phyloP scores from a whole-genome alignment of 2,329 filamentous ascomycete species.

The Ustulina deusta region DNA sequence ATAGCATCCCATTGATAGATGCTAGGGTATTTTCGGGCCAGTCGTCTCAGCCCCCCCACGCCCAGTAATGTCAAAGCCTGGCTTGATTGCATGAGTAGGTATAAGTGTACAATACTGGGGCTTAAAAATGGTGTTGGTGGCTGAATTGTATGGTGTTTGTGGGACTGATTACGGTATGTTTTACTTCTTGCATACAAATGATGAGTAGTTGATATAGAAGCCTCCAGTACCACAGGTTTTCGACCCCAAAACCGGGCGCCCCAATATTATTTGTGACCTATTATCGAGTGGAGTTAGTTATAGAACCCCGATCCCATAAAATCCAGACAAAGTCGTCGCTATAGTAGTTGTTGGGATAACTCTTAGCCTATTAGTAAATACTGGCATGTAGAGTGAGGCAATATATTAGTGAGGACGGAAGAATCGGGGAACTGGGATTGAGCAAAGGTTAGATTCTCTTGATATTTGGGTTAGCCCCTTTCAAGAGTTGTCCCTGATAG shows the following conservation, averaged over 20 bases:
- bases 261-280: neutral
- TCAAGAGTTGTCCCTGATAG: too few relatives aligned
- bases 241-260: neutral
- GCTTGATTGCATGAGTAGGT: neutral
- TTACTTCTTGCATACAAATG: conserved; percentile 7
- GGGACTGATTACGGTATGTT: conserved; percentile 5
- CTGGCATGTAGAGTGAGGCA: too few relatives aligned
- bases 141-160: neutral
- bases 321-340: neutral
- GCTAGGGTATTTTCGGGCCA: conserved; percentile 56
- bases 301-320: neutral
- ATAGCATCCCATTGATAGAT: conserved; percentile 62
- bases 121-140: conserved; percentile 17
- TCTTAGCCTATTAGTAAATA: too few relatives aligned
- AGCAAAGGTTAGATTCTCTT: too few relatives aligned
- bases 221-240: neutral
- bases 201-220: neutral
- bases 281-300: neutral
- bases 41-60: conserved; percentile 50
- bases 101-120: conserved; percentile 30
- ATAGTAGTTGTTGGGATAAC: too few relatives aligned
- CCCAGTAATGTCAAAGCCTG: conserved; percentile 30
- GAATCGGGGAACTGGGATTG: too few relatives aligned
- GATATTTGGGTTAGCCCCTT: too few relatives aligned
- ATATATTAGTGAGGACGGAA: too few relatives aligned